A percentile compares a stretch with the other conserved stretches of the same genome.
These are phyloP conservation scores for Mediolabrus comicus DNA, from an alignment of 108 stramenopile species.

Conservation along the genomic window DNA sequence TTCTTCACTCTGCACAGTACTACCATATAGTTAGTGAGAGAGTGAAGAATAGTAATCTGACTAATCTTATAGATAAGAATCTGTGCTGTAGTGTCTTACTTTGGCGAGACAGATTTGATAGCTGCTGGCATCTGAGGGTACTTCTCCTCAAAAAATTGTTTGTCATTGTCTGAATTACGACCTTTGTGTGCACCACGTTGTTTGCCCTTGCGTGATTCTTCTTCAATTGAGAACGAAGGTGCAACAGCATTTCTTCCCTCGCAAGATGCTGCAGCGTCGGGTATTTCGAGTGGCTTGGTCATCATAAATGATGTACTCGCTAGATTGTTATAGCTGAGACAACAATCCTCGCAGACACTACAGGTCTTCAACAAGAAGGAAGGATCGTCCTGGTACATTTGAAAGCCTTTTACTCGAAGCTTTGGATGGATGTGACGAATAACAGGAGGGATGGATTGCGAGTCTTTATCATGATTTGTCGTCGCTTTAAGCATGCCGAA, in stretches of 20 bases:
- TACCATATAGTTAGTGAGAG: no score
- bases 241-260: background rate
- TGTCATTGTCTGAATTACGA: background rate
- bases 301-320: constrained; percentile 36
- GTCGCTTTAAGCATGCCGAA: constrained; percentile 72
- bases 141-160: no score
- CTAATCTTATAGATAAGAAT: no score
- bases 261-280: background rate
- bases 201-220: background rate
- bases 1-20: no score
- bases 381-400: constrained; percentile 65
- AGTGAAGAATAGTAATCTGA: no score
- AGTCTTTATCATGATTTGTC: no score
- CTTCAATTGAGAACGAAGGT: no score
- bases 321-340: constrained; percentile 72
- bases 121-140: no score
- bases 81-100: no score
- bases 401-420: constrained; percentile 53
- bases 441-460: constrained; percentile 70
- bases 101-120: no score
- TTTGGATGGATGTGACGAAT: constrained; percentile 66
- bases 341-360: constrained; percentile 77
- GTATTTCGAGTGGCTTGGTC: constrained; percentile 19
- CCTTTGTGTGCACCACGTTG: background rate
- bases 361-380: constrained; percentile 76